phyloP scores from a whole-genome alignment of 2,329 filamentous ascomycete species.

The Trichophyton mentagrophytes region DNA sequence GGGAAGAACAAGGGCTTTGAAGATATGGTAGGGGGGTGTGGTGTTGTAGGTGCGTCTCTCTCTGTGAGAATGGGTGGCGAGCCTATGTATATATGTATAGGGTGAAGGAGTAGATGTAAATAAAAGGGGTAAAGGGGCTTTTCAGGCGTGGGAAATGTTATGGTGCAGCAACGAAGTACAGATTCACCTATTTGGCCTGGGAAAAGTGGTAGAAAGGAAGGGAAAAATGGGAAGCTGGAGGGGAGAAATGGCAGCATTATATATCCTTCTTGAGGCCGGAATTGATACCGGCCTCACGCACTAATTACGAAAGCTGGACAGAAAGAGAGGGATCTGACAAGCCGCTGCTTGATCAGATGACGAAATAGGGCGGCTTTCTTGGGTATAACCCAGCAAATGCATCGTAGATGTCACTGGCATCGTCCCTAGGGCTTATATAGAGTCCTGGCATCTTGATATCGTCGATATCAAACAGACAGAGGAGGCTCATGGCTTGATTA shows the following conservation, averaged over 20 bases:
- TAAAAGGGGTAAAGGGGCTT: neutral
- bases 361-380: conserved; percentile 1
- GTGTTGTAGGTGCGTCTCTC: neutral
- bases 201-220: conserved; percentile 19
- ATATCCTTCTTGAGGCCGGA: conserved; percentile 32
- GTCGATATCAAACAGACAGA: neutral
- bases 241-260: conserved; percentile 23
- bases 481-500: neutral
- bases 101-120: neutral
- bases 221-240: conserved; percentile 12
- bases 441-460: neutral
- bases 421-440: neutral
- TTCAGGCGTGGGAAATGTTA: neutral
- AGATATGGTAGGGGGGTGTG: neutral
- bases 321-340: conserved; percentile 17
- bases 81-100: neutral
- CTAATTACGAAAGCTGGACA: conserved; percentile 25
- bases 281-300: conserved; percentile 34
- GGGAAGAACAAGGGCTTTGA: neutral
- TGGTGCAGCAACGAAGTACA: conserved; percentile 7
- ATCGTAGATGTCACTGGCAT: conserved; percentile 3
- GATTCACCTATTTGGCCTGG: conserved; percentile 12
- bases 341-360: conserved; percentile 10
- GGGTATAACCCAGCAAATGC: conserved; percentile 5
- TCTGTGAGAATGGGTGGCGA: neutral